These are phyloP conservation scores for Backusella psychrophila DNA, from an alignment of 192 early-diverging fungal species.

Conservation along the genomic window DNA sequence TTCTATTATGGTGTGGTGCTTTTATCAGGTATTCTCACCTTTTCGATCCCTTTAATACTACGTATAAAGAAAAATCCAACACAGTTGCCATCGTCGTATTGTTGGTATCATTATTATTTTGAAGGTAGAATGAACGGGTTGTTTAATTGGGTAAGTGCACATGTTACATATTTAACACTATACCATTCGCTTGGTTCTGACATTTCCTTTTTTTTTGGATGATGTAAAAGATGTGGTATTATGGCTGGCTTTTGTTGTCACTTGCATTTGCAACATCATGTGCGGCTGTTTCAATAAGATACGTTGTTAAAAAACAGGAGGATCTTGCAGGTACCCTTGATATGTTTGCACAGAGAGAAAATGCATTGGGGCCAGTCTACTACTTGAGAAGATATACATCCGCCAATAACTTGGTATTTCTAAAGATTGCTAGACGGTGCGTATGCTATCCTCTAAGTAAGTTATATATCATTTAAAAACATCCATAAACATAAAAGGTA, in stretches of 20 bases:
- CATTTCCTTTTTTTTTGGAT: not conserved
- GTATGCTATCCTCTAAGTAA: conserved; percentile 17
- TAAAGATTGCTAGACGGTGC: conserved; percentile 12
- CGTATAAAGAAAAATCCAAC: too few species aligned
- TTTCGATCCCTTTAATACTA: not conserved
- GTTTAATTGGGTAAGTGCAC: conserved; percentile 15
- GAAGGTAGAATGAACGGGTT: not conserved
- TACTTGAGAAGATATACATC: not conserved
- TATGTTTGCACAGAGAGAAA: not conserved
- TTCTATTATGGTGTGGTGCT: conserved; percentile 3
- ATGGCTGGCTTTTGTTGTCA: conserved; percentile 2
- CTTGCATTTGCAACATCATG: conserved; percentile 7
- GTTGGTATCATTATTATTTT: conserved; percentile 19
- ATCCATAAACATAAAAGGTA: not conserved
- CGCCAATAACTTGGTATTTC: not conserved
- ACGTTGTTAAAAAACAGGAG: not conserved
- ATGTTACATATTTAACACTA: not conserved
- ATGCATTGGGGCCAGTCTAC: not conserved
- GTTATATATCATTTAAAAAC: not conserved
- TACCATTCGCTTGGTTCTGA: not conserved
- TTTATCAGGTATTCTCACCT: not conserved
- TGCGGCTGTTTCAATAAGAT: not conserved
- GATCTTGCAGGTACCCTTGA: not conserved
- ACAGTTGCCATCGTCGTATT: not conserved
- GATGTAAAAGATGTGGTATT: conserved; percentile 18